phyloP scores from a whole-genome alignment of 1,284 basidiomycete genomes.

The Sphagnurus paluster region DNA sequence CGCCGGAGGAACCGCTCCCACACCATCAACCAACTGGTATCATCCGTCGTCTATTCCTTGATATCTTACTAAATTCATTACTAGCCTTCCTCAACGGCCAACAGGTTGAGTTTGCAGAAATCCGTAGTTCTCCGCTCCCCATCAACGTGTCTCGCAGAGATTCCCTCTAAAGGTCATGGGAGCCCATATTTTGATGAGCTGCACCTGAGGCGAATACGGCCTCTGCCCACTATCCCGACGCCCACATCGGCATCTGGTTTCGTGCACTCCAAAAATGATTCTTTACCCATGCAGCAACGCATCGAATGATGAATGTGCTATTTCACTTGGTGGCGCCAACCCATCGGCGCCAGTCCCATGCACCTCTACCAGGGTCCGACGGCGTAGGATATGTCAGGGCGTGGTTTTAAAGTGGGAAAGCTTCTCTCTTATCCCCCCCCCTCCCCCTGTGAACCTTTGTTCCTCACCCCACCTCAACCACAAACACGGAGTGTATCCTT shows the following conservation, averaged over 20 bases:
- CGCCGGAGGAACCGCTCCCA: conserved; percentile 10
- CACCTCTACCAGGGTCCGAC: no score
- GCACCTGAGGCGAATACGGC: conserved; percentile 19
- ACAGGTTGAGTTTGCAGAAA: not conserved
- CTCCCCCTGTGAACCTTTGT: no score
- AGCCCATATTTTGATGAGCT: conserved; percentile 3
- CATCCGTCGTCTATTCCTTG: not conserved
- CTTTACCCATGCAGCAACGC: conserved; percentile 10
- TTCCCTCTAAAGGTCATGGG: conserved; percentile 3
- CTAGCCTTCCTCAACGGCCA: not conserved
- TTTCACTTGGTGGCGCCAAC: no score
- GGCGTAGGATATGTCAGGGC: no score
- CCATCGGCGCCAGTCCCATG: no score
- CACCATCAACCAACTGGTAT: conserved; percentile 12
- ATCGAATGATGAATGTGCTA: conserved; percentile 14
- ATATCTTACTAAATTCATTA: not conserved
- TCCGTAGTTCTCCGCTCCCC: conserved; percentile 4
- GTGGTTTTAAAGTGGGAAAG: no score
- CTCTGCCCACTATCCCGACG: conserved; percentile 22
- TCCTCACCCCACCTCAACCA: no score
- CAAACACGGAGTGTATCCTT: no score
- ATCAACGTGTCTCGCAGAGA: conserved; percentile 8
- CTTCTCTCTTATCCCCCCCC: no score
- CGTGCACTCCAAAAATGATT: conserved; percentile 7
- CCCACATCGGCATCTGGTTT: conserved; percentile 10